These are phyloP conservation scores for Capillidium rhysosporum DNA, from an alignment of 371 early-diverging fungal species.

Conservation along the genomic window DNA sequence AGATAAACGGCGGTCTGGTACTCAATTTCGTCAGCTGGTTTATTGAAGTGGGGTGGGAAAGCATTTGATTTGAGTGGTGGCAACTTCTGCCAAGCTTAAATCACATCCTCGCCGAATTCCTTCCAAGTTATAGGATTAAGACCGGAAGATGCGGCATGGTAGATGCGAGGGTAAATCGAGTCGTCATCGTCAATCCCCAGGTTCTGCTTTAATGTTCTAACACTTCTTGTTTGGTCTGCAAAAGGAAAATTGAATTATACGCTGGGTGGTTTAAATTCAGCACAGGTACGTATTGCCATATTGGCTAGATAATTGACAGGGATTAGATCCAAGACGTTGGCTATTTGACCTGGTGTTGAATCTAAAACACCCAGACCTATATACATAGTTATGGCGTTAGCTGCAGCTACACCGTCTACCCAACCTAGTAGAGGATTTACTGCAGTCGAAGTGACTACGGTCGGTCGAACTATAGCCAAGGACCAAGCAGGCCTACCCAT, in stretches of 20 bases:
- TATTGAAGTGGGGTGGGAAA: conserved; percentile 1
- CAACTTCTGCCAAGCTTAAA: not conserved
- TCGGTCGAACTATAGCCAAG: conserved; percentile 26
- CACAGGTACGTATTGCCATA: not conserved
- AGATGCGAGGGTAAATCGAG: conserved; percentile 9
- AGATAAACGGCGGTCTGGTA: not conserved
- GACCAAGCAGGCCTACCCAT: conserved; percentile 12
- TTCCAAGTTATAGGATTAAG: conserved; percentile 15
- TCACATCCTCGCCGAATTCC: conserved; percentile 10
- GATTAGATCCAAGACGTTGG: conserved; percentile 11
- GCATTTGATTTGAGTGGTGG: not conserved
- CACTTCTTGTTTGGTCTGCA: conserved; percentile 7
- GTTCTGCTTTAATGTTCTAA: not conserved
- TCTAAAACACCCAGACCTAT: conserved; percentile 7
- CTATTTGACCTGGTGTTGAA: conserved; percentile 12
- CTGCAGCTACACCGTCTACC: conserved; percentile 39
- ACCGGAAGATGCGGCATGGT: conserved; percentile 13
- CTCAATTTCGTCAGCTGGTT: not conserved
- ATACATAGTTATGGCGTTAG: conserved; percentile 17
- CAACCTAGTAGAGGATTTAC: conserved; percentile 35
- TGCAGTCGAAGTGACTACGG: conserved; percentile 27
- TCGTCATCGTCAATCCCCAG: not conserved
- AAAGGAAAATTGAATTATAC: conserved; percentile 15
- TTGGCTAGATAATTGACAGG: conserved; percentile 5
- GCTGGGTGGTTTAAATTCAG: not conserved